Evolutionary conservation across 495 filamentous ascomycete genomes (phyloP).

Genomic region (Annulohypoxylon maeteangense): DNA sequence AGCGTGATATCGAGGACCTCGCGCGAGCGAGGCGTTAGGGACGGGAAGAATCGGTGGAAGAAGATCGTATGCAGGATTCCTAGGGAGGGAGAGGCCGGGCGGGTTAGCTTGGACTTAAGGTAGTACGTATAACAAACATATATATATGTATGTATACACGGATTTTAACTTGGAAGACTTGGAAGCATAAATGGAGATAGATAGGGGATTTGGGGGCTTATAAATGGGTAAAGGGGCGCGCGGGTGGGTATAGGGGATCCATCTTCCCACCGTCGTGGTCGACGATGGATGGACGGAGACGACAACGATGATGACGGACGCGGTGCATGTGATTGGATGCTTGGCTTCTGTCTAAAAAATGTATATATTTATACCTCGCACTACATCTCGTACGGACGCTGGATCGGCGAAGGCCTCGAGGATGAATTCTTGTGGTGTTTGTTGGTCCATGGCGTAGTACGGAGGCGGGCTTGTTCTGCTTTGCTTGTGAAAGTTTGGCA

Average conservation of each 20-base stretch:
- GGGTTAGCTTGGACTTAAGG: conserved; percentile 19
- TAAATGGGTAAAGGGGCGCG: background rate
- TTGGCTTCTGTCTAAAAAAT: background rate
- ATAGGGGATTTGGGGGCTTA: conserved; percentile 6
- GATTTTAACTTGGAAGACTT: conserved; percentile 3
- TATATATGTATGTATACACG: background rate
- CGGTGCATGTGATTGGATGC: conserved; percentile 38
- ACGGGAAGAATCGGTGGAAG: conserved; percentile 97
- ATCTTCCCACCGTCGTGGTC: conserved; percentile 22
- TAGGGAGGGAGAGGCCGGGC: conserved; percentile 47
- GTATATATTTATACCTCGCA: conserved; percentile 74
- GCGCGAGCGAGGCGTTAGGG: conserved; percentile 81
- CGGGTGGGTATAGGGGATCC: conserved; percentile 20
- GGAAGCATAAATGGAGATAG: conserved; percentile 11
- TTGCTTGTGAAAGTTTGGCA: conserved; percentile 20
- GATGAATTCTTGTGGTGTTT: conserved; percentile 79
- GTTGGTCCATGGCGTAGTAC: conserved; percentile 58
- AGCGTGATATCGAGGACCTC: conserved; percentile 94
- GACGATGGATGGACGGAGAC: conserved; percentile 24
- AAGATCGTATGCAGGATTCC: conserved; percentile 97
- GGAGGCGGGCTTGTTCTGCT: background rate
- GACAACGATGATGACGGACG: conserved; percentile 25
- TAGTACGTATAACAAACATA: background rate
- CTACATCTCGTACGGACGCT: conserved; percentile 84
- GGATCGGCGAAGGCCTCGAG: conserved; percentile 87